These are phyloP conservation scores for Cryptosporidium xiaoi DNA, from an alignment of 169 alveolate genomes.

Conservation along the genomic window DNA sequence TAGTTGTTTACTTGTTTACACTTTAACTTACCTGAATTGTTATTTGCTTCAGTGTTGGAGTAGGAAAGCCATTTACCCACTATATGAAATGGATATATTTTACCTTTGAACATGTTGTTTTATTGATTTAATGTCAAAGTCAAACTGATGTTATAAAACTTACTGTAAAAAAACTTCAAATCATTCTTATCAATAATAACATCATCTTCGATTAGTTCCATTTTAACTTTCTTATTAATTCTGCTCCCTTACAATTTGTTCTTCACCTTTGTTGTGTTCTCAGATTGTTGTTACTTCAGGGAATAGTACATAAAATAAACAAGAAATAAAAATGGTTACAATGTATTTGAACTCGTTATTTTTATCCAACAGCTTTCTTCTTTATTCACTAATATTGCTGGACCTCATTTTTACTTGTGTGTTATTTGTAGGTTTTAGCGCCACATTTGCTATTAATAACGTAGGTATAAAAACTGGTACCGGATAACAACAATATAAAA, in stretches of 20 bases:
- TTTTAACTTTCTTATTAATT: not conserved
- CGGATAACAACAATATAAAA: too few relatives aligned
- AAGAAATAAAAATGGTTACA: too few relatives aligned
- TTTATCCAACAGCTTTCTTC: too few relatives aligned
- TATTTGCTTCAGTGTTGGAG: too few relatives aligned
- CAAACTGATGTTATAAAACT: not conserved
- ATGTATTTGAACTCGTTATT: too few relatives aligned
- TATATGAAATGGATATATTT: constrained; percentile 50
- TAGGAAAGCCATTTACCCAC: constrained; percentile 66
- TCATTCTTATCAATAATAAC: constrained; percentile 49
- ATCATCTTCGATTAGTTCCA: constrained; percentile 14
- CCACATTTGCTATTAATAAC: too few relatives aligned
- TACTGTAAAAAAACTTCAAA: constrained; percentile 65
- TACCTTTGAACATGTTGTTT: not conserved
- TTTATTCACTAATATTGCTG: too few relatives aligned
- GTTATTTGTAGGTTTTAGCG: too few relatives aligned
- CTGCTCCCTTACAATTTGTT: not conserved
- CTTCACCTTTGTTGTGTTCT: not conserved
- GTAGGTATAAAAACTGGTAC: too few relatives aligned
- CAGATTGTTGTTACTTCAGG: not conserved
- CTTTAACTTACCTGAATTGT: constrained; percentile 1
- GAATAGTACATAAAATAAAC: too few relatives aligned
- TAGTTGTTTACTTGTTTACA: not conserved
- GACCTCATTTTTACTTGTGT: too few relatives aligned
- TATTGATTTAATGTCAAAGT: not conserved